Evolutionary conservation across 768 basidiomycete genomes (phyloP), one percentile per base, ranked within the genome.

Genomic region (Pleurotus citrinopileatus): DNA sequence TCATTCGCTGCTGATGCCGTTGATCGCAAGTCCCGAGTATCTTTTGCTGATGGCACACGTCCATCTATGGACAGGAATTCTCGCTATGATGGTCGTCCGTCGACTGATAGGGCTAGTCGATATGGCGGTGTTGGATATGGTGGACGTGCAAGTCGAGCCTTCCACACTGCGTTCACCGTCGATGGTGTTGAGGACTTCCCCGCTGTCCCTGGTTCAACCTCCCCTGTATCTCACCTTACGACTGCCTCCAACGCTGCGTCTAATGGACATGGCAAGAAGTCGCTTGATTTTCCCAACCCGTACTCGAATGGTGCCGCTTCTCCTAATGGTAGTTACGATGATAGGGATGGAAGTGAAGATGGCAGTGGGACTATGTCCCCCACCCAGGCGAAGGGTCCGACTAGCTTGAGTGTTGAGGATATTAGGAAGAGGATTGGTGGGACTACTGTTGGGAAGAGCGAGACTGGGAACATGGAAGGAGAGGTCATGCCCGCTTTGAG

Each of bases 401-500:
- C 78, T 29, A 71, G 73, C 8, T 67, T 81, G 29, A 84, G 79
- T 0, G 67, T 79, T 0, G 87, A 87, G 22, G 87, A 86, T 59
- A 89, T 89, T 53, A 54, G 5, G 64, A 66, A 9, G 52, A 73
- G 1, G 70, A 74, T 42, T 65, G 72, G 6, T 69, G 76, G 57
- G 57, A 74, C 29, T 9, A 36, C 23, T 9, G 28, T 46, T 26
- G 23, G 51, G 3, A 55, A 37, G 36, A 59, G 57, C 42, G 59
- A 62, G n/a, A 59, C 55, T 32, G 63, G 56, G n/a, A 67, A 61
- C 37, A 63, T 67, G 46, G 86, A 84, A 26, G 48, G 34, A 17
- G 85, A 84, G 25, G 73, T 89, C 13, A 76, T 85, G 72, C 86
- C 88, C 2, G 89, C 89, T 13, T 70, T 91, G 44, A 77, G 75